A percentile compares a stretch with the other conserved stretches of the same genome.
phyloP scores from a whole-genome alignment of 2,329 filamentous ascomycete genomes.

The Trichoderma endophyticum region DNA sequence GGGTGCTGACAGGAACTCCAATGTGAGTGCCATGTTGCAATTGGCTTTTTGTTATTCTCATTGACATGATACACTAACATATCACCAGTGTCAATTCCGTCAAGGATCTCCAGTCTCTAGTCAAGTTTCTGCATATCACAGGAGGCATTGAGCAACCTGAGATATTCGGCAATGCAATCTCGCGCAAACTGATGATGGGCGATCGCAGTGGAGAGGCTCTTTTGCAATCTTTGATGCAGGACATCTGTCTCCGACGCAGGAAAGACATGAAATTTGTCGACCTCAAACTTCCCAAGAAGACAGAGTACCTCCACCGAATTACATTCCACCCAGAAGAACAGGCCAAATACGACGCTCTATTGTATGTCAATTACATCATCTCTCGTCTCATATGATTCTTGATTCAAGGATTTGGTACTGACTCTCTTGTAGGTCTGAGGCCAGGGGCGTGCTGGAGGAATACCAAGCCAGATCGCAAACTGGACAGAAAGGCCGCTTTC shows the following conservation, averaged over 20 bases:
- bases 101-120: constrained; percentile 74
- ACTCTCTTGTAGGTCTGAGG: constrained; percentile 56
- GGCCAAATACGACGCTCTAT: constrained; percentile 71
- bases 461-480: constrained; percentile 48
- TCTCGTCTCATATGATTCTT: background rate
- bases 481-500: constrained; percentile 57
- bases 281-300: constrained; percentile 71
- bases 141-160: constrained; percentile 71
- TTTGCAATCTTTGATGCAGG: constrained; percentile 74
- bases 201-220: constrained; percentile 58
- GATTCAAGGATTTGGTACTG: background rate
- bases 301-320: constrained; percentile 73
- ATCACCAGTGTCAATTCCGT: constrained; percentile 66
- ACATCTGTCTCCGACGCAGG: constrained; percentile 74
- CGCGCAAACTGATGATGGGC: constrained; percentile 61
- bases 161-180: constrained; percentile 64
- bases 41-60: background rate
- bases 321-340: constrained; percentile 70
- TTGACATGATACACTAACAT: constrained; percentile 26
- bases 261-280: constrained; percentile 91
- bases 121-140: constrained; percentile 72
- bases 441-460: constrained; percentile 64
- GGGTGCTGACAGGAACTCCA: constrained; percentile 77
- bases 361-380: constrained; percentile 43
- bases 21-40: constrained; percentile 51